phyloP scores from a whole-genome alignment of 164 flowering plant species.

The Sedum album region DNA sequence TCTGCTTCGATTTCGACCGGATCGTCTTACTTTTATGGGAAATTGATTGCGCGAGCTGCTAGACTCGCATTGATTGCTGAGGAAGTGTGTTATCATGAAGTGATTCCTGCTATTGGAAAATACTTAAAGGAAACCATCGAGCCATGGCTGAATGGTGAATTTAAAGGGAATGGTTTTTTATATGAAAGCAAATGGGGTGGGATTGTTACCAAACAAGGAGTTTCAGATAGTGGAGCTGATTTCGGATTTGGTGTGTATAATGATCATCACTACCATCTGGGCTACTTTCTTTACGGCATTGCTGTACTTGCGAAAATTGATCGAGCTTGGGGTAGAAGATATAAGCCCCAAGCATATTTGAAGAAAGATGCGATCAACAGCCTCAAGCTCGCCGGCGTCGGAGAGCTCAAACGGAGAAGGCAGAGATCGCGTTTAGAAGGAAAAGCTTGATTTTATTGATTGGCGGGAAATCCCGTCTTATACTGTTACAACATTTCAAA shows the following conservation, averaged over 20 bases:
- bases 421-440: no score
- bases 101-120: conserved; percentile 42
- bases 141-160: conserved; percentile 86
- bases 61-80: no score
- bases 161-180: conserved; percentile 65
- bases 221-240: conserved; percentile 66
- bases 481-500: no score
- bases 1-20: conserved; percentile 35
- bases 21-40: conserved; percentile 83
- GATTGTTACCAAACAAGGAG: conserved; percentile 61
- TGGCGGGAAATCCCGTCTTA: no score
- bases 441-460: no score
- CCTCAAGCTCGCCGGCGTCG: no score
- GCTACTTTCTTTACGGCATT: conserved; percentile 75
- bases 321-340: conserved; percentile 81
- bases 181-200: conserved; percentile 91
- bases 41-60: conserved; percentile 79
- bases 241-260: conserved; percentile 86
- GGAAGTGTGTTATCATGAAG: conserved; percentile 58
- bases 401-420: no score
- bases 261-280: conserved; percentile 88
- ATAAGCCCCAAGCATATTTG: conserved; percentile 63
- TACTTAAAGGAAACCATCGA: conserved; percentile 57
- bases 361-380: no score
- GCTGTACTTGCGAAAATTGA: conserved; percentile 82